Percentiles rank a stretch among this genome's conserved stretches.
These are phyloP conservation scores for Kalanchoe fedtschenkoi DNA, from an alignment of 164 flowering plant species.

Conservation along the genomic window DNA sequence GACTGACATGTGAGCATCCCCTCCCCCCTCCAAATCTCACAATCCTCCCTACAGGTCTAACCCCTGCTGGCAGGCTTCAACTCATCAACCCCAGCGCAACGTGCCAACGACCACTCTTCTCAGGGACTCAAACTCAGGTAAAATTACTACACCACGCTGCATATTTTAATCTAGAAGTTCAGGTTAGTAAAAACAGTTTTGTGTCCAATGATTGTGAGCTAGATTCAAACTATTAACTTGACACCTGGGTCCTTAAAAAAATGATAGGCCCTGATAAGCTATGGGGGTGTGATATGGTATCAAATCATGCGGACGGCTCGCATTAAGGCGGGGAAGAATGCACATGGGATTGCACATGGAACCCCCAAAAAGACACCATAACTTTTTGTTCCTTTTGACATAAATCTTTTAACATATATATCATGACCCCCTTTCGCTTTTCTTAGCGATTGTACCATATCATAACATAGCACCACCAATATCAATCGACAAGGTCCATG, in stretches of 20 bases:
- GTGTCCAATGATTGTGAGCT: background rate
- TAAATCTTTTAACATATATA: background rate
- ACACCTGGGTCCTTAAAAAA: background rate
- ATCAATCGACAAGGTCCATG: background rate
- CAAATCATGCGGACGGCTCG: background rate
- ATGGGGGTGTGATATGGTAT: background rate
- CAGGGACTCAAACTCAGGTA: no score
- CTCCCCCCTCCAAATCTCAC: background rate
- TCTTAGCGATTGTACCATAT: background rate
- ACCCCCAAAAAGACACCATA: slow-evolving; percentile 5
- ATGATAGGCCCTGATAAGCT: background rate
- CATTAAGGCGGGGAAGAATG: background rate
- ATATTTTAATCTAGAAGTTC: background rate
- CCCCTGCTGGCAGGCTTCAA: background rate
- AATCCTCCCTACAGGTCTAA: background rate
- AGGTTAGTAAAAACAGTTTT: background rate
- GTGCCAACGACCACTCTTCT: slow-evolving; percentile 6
- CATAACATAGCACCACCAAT: background rate
- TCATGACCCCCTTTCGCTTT: slow-evolving; percentile 1
- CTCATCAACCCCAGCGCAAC: background rate
- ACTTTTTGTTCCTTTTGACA: slow-evolving; percentile 1
- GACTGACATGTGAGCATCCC: background rate
- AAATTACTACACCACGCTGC: background rate
- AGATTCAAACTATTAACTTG: background rate
- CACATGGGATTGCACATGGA: slow-evolving; percentile 6